Evolutionary conservation across 352 stramenopile genomes (phyloP).

Genomic region (Peronospora farinosa): DNA sequence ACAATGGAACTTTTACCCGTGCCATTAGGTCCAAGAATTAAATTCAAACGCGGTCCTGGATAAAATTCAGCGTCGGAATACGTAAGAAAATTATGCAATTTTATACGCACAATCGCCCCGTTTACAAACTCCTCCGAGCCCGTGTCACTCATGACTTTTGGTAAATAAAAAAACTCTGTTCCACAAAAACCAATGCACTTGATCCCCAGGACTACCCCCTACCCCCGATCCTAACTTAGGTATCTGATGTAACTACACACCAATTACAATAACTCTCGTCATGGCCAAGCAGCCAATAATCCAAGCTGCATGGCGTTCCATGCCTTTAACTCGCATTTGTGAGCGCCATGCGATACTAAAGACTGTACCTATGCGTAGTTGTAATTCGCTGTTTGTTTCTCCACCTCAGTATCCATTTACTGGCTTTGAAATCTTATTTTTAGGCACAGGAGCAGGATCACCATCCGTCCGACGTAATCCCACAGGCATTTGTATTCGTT

Average conservation of each 20-base stretch:
- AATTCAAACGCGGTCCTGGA: conserved; percentile 92
- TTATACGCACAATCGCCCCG: conserved; percentile 85
- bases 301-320: conserved; percentile 14
- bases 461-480: conserved; percentile 63
- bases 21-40: conserved; percentile 97
- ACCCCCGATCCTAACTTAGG: background rate
- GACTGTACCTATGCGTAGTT: conserved; percentile 47
- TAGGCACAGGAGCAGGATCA: conserved; percentile 75
- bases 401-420: conserved; percentile 57
- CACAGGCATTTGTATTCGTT: conserved; percentile 49
- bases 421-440: conserved; percentile 76
- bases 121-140: conserved; percentile 66
- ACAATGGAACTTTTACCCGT: conserved; percentile 93
- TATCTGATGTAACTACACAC: background rate
- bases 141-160: too few relatives aligned
- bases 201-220: too few relatives aligned
- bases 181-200: too few relatives aligned
- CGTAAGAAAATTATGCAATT: conserved; percentile 93
- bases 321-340: conserved; percentile 27
- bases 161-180: too few relatives aligned
- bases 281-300: background rate
- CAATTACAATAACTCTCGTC: too few relatives aligned
- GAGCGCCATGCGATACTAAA: conserved; percentile 40
- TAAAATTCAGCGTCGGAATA: conserved; percentile 88
- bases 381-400: conserved; percentile 43